phyloP scores from a whole-genome alignment of 1,139 yeast genomes.

The Kodamaea sp. region DNA sequence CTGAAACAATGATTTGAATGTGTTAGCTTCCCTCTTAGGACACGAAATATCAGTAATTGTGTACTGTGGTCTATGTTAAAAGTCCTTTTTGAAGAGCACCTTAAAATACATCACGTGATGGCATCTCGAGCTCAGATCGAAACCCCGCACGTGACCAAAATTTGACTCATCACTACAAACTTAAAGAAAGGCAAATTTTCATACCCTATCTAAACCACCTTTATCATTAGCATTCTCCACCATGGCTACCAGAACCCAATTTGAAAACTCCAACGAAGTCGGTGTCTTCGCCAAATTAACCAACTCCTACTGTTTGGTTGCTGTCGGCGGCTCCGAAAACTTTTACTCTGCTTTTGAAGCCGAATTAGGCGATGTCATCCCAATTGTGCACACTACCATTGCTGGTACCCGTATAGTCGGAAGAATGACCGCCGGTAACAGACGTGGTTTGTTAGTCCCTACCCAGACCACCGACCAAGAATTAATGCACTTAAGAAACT shows the following conservation, averaged over 20 bases:
- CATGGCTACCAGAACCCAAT: conserved; percentile 61
- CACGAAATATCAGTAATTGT: too few relatives aligned
- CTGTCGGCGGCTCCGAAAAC: conserved; percentile 98
- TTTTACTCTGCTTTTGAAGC: conserved; percentile 98
- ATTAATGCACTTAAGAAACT: conserved; percentile 94
- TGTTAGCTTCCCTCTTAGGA: too few relatives aligned
- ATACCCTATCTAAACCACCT: background rate
- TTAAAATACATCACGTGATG: too few relatives aligned
- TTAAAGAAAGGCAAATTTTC: conserved; percentile 9
- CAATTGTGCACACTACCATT: conserved; percentile 94
- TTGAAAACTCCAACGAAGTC: conserved; percentile 97
- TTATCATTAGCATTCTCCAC: background rate
- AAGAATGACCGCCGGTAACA: conserved; percentile 97
- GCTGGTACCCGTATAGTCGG: conserved; percentile 99
- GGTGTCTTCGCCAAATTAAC: conserved; percentile 97
- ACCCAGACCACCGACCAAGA: conserved; percentile 99
- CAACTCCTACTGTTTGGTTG: conserved; percentile 93
- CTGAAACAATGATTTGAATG: too few relatives aligned
- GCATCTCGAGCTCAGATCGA: too few relatives aligned
- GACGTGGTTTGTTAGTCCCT: conserved; percentile 96
- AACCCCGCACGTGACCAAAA: conserved; percentile 1
- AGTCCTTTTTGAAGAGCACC: too few relatives aligned
- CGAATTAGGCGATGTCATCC: conserved; percentile 93
- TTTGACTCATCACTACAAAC: conserved; percentile 11
- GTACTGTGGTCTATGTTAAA: too few relatives aligned